These are phyloP conservation scores for Acanthamoeba healyi DNA, from an alignment of 208 protist species.

Conservation along the genomic window DNA sequence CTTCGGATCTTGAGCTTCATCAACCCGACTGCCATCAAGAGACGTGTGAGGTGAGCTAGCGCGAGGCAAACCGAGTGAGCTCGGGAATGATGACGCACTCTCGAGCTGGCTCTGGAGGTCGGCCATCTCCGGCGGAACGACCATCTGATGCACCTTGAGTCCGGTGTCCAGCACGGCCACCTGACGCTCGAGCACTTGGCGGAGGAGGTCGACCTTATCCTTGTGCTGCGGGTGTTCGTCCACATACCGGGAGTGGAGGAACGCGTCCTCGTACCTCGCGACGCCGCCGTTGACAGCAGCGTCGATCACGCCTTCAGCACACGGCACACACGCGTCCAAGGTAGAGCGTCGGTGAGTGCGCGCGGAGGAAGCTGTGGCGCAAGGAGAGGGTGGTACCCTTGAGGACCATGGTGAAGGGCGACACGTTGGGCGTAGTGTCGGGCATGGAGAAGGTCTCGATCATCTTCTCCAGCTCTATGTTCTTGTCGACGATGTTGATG, in stretches of 20 bases:
- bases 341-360: not conserved
- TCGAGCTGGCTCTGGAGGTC: conserved; percentile 59
- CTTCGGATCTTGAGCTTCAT: not conserved
- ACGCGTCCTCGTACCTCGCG: conserved; percentile 14
- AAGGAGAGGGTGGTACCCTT: not conserved
- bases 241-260: not conserved
- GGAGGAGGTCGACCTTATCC: conserved; percentile 8
- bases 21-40: not conserved
- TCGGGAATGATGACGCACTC: not conserved
- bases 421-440: conserved; percentile 26
- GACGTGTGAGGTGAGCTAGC: not conserved
- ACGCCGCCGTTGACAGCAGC: conserved; percentile 54
- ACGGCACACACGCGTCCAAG: not conserved
- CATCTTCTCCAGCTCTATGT: conserved; percentile 78
- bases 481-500: conserved; percentile 78
- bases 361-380: not conserved
- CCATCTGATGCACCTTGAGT: conserved; percentile 43
- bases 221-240: not conserved
- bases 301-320: conserved; percentile 7
- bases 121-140: conserved; percentile 37
- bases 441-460: conserved; percentile 40
- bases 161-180: conserved; percentile 7
- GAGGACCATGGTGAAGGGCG: conserved; percentile 71
- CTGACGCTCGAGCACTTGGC: not conserved
- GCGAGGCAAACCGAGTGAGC: not conserved